These are phyloP conservation scores for Russula lepida DNA, from an alignment of 768 basidiomycete species.

Conservation along the genomic window DNA sequence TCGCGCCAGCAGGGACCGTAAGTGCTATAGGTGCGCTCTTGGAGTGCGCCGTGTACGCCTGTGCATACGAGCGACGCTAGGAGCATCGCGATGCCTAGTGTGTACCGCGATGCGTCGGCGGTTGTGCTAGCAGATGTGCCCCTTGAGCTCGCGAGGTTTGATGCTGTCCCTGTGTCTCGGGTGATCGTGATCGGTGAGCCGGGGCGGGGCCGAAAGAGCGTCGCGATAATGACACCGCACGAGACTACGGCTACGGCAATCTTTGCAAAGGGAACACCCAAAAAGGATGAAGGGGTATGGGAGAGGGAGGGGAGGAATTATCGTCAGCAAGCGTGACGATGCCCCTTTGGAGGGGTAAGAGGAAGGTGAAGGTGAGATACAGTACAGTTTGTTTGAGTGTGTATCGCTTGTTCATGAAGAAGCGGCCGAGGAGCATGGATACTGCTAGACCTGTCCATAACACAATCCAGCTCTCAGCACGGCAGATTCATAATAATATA, in stretches of 20 bases:
- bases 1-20: conserved; percentile 81
- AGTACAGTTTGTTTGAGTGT: conserved; percentile 1
- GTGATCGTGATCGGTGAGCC: conserved; percentile 31
- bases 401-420: conserved; percentile 19
- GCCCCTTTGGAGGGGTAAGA: neutral
- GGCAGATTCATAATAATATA: too few species aligned
- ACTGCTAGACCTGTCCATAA: conserved; percentile 17
- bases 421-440: conserved; percentile 19
- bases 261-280: conserved; percentile 28
- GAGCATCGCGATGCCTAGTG: conserved; percentile 63
- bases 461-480: neutral
- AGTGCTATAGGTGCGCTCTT: conserved; percentile 64
- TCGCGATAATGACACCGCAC: conserved; percentile 61
- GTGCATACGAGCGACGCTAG: conserved; percentile 57
- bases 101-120: conserved; percentile 35
- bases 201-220: conserved; percentile 48
- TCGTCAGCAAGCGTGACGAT: neutral
- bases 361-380: neutral
- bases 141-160: neutral
- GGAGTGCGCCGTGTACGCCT: conserved; percentile 60
- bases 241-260: conserved; percentile 60
- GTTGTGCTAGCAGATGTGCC: neutral
- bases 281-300: neutral
- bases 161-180: neutral
- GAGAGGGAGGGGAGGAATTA: neutral